Conservation (phyloP, 1,284 basidiomycete species). For the Trametes hirsuta region DNA sequence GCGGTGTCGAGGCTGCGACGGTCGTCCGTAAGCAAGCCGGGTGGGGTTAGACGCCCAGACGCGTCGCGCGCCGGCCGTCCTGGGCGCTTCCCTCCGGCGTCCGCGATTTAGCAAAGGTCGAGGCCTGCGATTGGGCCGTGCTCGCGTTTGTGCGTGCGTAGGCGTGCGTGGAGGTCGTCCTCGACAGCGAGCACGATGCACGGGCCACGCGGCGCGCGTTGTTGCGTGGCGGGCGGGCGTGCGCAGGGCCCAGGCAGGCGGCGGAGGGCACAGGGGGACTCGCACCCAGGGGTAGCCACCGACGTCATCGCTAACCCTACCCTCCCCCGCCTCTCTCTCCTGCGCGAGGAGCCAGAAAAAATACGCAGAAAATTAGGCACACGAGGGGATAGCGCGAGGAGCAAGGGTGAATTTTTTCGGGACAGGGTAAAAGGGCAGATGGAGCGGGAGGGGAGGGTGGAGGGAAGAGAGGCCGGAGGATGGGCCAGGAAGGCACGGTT, state of each 20-base stretch:
- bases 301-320: constrained; percentile 18
- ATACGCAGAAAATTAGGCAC: neutral
- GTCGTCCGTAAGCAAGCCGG: neutral
- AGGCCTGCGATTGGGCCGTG: neutral
- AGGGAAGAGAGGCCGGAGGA: neutral
- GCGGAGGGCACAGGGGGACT: neutral
- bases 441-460: neutral
- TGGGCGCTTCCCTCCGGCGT: neutral
- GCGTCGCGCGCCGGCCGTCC: neutral
- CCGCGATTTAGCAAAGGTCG: neutral
- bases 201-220: too few species aligned
- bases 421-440: neutral
- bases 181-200: too few species aligned
- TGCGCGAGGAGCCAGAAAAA: neutral
- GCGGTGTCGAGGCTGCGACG: neutral
- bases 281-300: constrained; percentile 2
- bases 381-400: neutral
- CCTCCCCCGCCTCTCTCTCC: neutral
- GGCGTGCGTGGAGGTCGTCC: too few species aligned
- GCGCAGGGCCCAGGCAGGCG: neutral
- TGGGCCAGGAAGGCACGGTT: constrained; percentile 9
- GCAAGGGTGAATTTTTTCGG: neutral
- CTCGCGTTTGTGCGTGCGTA: neutral
- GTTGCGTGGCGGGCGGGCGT: neutral
- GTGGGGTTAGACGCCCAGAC: neutral